phyloP scores from a whole-genome alignment of 768 basidiomycete species.

The Clitopilus passeckerianus region DNA sequence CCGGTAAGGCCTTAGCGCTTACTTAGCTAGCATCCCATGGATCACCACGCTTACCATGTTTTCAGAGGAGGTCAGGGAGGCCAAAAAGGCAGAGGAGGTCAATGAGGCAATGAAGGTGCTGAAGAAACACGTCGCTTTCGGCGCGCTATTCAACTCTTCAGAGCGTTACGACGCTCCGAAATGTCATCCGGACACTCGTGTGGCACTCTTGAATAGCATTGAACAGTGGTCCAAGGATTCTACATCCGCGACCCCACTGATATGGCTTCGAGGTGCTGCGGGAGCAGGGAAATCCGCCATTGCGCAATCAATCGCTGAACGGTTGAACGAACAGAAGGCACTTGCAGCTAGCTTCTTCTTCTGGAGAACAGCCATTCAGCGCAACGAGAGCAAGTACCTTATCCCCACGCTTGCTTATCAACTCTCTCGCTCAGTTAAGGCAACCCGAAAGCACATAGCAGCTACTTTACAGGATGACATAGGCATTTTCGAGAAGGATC shows the following conservation, averaged over 20 bases:
- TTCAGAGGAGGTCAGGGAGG: too few species aligned
- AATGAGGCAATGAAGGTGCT: not conserved
- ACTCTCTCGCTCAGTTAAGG: not conserved
- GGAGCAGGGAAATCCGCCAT: not conserved
- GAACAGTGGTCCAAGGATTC: not conserved
- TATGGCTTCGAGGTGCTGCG: not conserved
- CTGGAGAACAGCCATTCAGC: not conserved
- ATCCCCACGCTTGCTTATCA: not conserved
- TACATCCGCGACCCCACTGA: not conserved
- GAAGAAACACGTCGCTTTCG: not conserved
- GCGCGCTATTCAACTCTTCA: not conserved
- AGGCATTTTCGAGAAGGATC: not conserved
- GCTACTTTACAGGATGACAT: not conserved
- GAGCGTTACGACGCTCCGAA: not conserved
- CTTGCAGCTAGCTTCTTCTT: not conserved
- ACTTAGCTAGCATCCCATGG: too few species aligned
- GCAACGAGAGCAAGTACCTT: not conserved
- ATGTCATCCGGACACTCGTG: not conserved
- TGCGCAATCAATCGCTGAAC: not conserved
- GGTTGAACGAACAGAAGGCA: not conserved
- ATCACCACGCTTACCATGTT: too few species aligned
- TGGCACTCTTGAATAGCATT: not conserved
- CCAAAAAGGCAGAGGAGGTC: too few species aligned
- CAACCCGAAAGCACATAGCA: not conserved
- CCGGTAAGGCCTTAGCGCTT: too few species aligned